Conservation (phyloP, 768 basidiomycete species). For the Vararia minispora region DNA sequence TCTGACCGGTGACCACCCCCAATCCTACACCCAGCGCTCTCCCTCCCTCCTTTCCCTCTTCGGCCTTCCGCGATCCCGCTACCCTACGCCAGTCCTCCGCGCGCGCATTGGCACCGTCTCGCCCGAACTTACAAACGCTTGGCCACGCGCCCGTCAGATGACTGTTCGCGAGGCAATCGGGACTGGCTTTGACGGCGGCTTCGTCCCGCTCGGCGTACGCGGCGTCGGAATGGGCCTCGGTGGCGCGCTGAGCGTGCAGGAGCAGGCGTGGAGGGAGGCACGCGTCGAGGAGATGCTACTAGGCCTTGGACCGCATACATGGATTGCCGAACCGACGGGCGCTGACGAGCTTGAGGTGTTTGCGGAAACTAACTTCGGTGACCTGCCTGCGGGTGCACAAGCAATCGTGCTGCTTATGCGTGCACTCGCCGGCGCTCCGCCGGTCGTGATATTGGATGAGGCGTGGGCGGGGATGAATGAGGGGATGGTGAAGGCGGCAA, state of each 20-base stretch:
- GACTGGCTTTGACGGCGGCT: conserved; percentile 85
- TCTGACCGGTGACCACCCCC: conserved; percentile 90
- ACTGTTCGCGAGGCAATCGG: conserved; percentile 71
- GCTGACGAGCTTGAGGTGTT: conserved; percentile 26
- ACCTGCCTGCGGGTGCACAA: conserved; percentile 66
- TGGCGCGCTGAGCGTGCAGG: conserved; percentile 25
- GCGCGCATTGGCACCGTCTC: conserved; percentile 68
- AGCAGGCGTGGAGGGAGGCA: conserved; percentile 27
- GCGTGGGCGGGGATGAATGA: conserved; percentile 91
- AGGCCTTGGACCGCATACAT: conserved; percentile 49
- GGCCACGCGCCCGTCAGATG: conserved; percentile 62
- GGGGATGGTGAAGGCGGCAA: conserved; percentile 55
- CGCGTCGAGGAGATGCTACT: conserved; percentile 49
- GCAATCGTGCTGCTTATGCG: conserved; percentile 75
- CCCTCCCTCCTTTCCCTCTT: conserved; percentile 44
- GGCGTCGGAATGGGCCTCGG: conserved; percentile 38
- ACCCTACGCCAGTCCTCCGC: conserved; percentile 59
- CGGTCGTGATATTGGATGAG: conserved; percentile 80
- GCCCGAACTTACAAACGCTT: conserved; percentile 87
- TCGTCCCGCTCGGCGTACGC: conserved; percentile 36
- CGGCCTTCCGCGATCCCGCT: conserved; percentile 44
- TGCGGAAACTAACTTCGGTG: conserved; percentile 42
- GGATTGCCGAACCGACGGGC: conserved; percentile 19
- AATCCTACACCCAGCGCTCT: conserved; percentile 67
- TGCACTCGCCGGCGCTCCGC: conserved; percentile 66